phyloP scores from a whole-genome alignment of 192 early-diverging fungal genomes.

The Coemansia sp. region DNA sequence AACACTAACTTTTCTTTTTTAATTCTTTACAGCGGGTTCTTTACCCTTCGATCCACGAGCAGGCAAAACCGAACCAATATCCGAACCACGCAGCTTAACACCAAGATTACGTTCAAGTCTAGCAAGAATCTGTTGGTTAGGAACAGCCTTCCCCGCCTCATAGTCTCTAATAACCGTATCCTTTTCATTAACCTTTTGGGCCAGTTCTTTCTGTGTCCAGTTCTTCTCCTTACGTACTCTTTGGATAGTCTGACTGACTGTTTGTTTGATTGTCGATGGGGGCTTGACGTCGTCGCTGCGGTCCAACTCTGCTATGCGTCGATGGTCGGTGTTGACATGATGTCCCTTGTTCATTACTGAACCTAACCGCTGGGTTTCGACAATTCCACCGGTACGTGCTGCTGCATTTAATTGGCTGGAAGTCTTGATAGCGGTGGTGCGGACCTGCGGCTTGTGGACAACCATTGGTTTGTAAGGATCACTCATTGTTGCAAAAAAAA shows the following conservation, averaged over 20 bases:
- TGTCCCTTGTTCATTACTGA: conserved; percentile 60
- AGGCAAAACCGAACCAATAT: conserved; percentile 63
- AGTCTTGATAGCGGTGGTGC: conserved; percentile 3
- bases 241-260: conserved; percentile 80
- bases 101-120: conserved; percentile 88
- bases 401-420: conserved; percentile 19
- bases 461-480: conserved; percentile 7
- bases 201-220: conserved; percentile 87
- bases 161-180: conserved; percentile 88
- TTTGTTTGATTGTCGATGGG: conserved; percentile 64
- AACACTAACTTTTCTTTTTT: not conserved
- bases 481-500: conserved; percentile 3
- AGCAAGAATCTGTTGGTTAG: conserved; percentile 86
- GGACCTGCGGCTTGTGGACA: conserved; percentile 18
- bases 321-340: conserved; percentile 63
- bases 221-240: conserved; percentile 74
- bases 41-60: conserved; percentile 7
- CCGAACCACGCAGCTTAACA: conserved; percentile 84
- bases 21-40: not conserved
- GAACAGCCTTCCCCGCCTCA: conserved; percentile 80
- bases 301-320: conserved; percentile 82
- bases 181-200: conserved; percentile 90
- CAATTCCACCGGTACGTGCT: conserved; percentile 14
- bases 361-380: conserved; percentile 11
- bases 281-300: conserved; percentile 81